Evolutionary conservation across 345 rosid genomes (phyloP), one percentile per base, ranked within the genome.

Genomic region (Corchorus capsularis): DNA sequence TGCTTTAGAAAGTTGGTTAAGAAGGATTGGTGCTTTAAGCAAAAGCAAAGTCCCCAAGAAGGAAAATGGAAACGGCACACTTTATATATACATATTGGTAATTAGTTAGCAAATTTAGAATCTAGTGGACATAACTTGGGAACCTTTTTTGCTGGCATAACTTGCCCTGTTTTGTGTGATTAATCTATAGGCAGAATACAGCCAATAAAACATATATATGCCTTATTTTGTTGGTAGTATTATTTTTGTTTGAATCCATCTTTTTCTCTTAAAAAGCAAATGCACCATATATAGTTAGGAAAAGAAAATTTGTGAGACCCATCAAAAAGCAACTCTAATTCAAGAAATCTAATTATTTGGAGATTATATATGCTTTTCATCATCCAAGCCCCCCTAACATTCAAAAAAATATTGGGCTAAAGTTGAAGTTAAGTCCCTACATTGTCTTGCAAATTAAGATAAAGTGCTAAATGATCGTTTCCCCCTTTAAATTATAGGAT

Each of bases 41-140:
- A 50, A 52, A 69, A 2, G 46, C 45, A 50, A 50, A 50, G 72
- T 17, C 72, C 43, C 72, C 19, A 14, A 5, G 6, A 50, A 47
- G 55, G 71, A 46, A 67, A 68, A 53, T 1, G 11, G 53, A 53
- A 53, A 17, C 61, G 35, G 62, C 61, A 69, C 32, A 53, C 61
- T 69, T 69, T 52, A 15, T 52, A 9, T 7, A 39, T 39, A 39
- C 2, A 39, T 6, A 39, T 39, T 39, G 43, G 43, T 39, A 39
- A 2, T 27, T 27, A 27, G 72, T 27, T 43, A 50, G 27, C 43
- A 50, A 49, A 54, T 69, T 32, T 41, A 41, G 47, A 35, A 62
- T 50, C 5, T 22, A 10, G n/a, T 22, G 17, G 41, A 52, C 47
- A 70, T 52, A 50, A 5, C 15, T 53, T 35, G 32, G 32, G 15